These are phyloP conservation scores for Eimeria nieschulzi DNA, from an alignment of 169 alveolate genomes.

Conservation along the genomic window DNA sequence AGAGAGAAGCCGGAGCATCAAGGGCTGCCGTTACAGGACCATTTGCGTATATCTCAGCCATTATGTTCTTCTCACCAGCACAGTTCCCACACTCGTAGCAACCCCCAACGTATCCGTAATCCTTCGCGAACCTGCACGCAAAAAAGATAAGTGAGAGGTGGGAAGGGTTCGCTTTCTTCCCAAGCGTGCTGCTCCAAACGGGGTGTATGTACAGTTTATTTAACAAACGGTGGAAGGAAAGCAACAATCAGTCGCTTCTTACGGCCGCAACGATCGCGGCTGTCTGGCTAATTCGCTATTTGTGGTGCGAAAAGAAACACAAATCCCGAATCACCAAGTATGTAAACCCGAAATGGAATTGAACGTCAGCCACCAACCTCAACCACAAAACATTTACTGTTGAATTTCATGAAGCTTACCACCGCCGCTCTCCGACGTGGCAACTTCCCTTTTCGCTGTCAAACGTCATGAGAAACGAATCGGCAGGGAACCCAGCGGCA, in stretches of 20 bases:
- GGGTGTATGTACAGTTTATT: too few species aligned
- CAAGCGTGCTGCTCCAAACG: too few species aligned
- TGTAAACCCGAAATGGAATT: background rate
- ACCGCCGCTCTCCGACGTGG: background rate
- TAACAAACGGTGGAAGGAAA: too few species aligned
- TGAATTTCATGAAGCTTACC: background rate
- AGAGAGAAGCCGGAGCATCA: slow-evolving; percentile 79
- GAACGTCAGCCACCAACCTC: background rate
- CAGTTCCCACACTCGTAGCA: slow-evolving; percentile 79
- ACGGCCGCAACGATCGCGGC: too few species aligned
- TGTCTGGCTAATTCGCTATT: too few species aligned
- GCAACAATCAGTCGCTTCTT: too few species aligned
- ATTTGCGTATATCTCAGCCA: slow-evolving; percentile 68
- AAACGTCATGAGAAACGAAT: background rate
- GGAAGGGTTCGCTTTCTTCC: too few species aligned
- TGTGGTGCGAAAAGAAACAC: too few species aligned
- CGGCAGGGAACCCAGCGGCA: background rate
- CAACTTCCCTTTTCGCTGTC: background rate
- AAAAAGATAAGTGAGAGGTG: too few species aligned
- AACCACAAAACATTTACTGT: background rate
- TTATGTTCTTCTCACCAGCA: slow-evolving; percentile 77
- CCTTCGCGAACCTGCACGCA: slow-evolving; percentile 76
- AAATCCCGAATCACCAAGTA: too few species aligned
- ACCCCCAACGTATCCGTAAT: slow-evolving; percentile 84
- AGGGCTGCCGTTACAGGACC: slow-evolving; percentile 82